A percentile compares a stretch with the other conserved stretches of the same genome.
These are phyloP conservation scores for Aaosphaeria pasadenensis DNA, from an alignment of 2,329 filamentous ascomycete genomes.

Conservation along the genomic window DNA sequence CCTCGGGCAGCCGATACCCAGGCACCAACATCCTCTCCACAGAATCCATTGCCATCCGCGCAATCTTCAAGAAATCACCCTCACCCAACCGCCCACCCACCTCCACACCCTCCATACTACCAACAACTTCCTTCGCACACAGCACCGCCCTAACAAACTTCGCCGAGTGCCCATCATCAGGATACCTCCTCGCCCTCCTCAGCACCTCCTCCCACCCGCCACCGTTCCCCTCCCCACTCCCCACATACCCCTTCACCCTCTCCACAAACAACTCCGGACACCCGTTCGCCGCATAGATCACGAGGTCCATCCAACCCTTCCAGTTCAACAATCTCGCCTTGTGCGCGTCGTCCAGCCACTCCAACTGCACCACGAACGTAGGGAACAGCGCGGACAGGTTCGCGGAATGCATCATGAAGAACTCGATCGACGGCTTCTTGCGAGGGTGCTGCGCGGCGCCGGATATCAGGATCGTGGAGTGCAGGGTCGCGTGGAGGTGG, in stretches of 20 bases:
- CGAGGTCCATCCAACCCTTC: conserved; percentile 51
- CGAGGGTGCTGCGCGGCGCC: conserved; percentile 60
- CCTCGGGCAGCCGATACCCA: conserved; percentile 5
- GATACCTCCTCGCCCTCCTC: conserved; percentile 3
- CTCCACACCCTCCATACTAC: background rate
- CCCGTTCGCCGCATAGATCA: conserved; percentile 7
- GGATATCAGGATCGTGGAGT: conserved; percentile 55
- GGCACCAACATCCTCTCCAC: conserved; percentile 42
- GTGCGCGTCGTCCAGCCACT: conserved; percentile 57
- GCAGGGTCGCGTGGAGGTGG: conserved; percentile 63
- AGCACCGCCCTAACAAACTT: conserved; percentile 67
- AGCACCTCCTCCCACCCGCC: conserved; percentile 2
- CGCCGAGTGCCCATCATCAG: conserved; percentile 75
- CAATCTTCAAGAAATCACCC: conserved; percentile 56
- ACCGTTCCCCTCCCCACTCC: background rate
- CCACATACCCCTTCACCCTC: conserved; percentile 2
- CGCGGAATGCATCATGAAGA: conserved; percentile 73
- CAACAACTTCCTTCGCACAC: conserved; percentile 23
- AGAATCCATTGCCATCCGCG: conserved; percentile 59
- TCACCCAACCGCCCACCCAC: conserved; percentile 26
- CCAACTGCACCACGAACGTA: conserved; percentile 56
- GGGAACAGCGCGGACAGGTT: conserved; percentile 70
- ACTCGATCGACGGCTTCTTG: conserved; percentile 62
- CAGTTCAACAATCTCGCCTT: conserved; percentile 72
- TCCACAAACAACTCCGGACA: conserved; percentile 3